These are phyloP conservation scores for Brassica carinata DNA, from an alignment of 345 rosid species.

Conservation along the genomic window DNA sequence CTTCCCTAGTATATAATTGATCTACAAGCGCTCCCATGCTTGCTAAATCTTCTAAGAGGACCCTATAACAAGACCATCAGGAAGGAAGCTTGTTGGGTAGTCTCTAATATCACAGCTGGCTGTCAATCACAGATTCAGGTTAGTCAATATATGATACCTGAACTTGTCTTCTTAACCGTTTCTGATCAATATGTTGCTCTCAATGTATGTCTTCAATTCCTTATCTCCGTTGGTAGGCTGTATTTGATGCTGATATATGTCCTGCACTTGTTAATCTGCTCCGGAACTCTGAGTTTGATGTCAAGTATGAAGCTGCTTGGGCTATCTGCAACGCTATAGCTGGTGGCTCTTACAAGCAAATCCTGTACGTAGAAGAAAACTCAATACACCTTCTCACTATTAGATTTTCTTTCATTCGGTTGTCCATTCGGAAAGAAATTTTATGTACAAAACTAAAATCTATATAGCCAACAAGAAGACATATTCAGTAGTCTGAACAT, in stretches of 20 bases:
- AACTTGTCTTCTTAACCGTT: slow-evolving; percentile 2
- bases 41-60: slow-evolving; percentile 39
- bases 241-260: slow-evolving; percentile 50
- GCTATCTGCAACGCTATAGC: slow-evolving; percentile 48
- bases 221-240: slow-evolving; percentile 44
- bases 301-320: slow-evolving; percentile 52
- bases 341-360: slow-evolving; percentile 60
- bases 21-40: slow-evolving; percentile 43
- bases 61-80: slow-evolving; percentile 38
- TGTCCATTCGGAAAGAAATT: neutral
- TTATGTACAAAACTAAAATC: neutral
- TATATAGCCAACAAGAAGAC: neutral
- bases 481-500: slow-evolving; percentile 17
- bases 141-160: slow-evolving; percentile 3
- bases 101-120: slow-evolving; percentile 55
- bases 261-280: slow-evolving; percentile 53
- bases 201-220: neutral
- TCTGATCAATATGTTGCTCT: neutral
- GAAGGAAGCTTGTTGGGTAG: slow-evolving; percentile 47
- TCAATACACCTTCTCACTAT: neutral
- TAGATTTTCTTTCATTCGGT: neutral
- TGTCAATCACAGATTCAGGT: slow-evolving; percentile 44
- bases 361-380: slow-evolving; percentile 41
- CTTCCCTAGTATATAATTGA: slow-evolving; percentile 39
- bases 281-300: slow-evolving; percentile 54